phyloP scores from a whole-genome alignment of 2,329 filamentous ascomycete species.

The Macrophomina phaseolina region DNA sequence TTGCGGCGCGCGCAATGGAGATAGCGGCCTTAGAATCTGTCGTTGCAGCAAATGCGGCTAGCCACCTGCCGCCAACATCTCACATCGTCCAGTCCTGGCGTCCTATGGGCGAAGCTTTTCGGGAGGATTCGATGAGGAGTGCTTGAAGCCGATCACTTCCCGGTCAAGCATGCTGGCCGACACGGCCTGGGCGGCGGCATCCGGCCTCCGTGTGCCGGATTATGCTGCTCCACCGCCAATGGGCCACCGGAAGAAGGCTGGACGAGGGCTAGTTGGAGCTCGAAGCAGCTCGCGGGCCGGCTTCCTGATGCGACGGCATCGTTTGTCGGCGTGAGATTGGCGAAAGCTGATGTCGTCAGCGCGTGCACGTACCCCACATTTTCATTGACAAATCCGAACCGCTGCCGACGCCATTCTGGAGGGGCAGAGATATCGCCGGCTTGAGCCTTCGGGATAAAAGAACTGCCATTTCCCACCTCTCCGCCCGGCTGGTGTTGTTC shows the following conservation, averaged over 20 bases:
- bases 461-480: background rate
- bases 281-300: constrained; percentile 5
- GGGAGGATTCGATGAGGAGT: background rate
- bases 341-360: constrained; percentile 15
- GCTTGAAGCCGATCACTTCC: background rate
- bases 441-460: background rate
- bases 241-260: background rate
- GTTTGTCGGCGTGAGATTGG: background rate
- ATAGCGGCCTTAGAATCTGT: background rate
- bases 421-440: background rate
- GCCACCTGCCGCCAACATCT: background rate
- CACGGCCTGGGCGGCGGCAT: background rate
- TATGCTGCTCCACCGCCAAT: background rate
- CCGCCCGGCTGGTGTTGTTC: background rate
- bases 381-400: constrained; percentile 11
- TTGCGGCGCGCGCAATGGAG: background rate
- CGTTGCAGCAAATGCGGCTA: background rate
- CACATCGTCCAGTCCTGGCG: background rate
- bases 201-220: background rate
- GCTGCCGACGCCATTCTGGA: constrained; percentile 1
- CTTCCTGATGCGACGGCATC: background rate
- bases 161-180: background rate
- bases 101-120: too few species aligned
- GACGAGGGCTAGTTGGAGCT: background rate
- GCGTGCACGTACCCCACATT: background rate